Evolutionary conservation across 2,329 filamentous ascomycete species (phyloP), one percentile per base, ranked within the genome.

Genomic region (Aspergillus arachidicola): DNA sequence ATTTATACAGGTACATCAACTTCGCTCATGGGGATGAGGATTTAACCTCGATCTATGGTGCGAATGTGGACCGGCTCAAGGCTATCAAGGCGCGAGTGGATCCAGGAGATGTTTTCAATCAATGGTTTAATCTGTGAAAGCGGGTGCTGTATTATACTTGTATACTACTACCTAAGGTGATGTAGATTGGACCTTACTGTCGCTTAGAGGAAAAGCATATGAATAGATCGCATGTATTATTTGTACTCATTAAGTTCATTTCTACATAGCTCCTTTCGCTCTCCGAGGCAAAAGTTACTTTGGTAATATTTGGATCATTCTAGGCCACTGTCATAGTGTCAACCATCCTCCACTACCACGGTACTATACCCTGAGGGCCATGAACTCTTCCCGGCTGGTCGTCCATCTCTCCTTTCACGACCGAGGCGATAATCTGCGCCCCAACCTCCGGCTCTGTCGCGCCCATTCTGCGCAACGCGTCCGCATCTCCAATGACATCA

Each of bases 1-100:
- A n/a, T 9, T 41, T 41, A 19, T n/a, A 41, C 19, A 41, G 38
- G 6, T 41, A 41, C 19, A 41, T 41, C 38, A 41, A 41, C 19
- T 41, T 41, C 19, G 38, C 38, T n/a, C 38, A 41, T 41, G 38
- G 38, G 3, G 38, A 61, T 21, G 59, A 61, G 32, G 43, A 48
- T 36, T 30, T 28, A 6, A 34, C 53, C 2, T 43, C 34, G 4
- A 36, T 61, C 21, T 61, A 57, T 57, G 59, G 59, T 12, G 51
- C 41, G 11, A 61, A 61, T 43, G 53, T 61, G 30, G 54, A 45
- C 23, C 43, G 59, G 6, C 32, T 61, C 30, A 61, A 32, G 19
- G 32, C 41, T 34, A 43, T 61, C 43, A 61, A 61, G 53, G 59
- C 34, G 16, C 9, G 16, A 6, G 41, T 46, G 19, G 59, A 61